Conservation (phyloP, 768 basidiomycete genomes). For the Lactarius quietus region DNA sequence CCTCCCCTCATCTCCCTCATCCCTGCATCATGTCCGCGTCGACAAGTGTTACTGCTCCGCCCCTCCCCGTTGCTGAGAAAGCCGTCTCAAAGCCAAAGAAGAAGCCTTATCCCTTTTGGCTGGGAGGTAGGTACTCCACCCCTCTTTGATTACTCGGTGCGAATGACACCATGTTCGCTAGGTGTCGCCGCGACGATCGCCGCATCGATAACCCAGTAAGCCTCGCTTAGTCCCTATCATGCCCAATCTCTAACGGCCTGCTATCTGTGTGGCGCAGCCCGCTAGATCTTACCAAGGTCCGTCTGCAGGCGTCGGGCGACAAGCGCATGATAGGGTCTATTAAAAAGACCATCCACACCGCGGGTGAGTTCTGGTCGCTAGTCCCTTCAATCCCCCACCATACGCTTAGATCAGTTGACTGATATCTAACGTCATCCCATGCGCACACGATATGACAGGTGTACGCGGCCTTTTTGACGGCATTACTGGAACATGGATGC, state of each 20-base stretch:
- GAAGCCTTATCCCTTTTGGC: constrained; percentile 81
- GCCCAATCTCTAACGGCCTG: constrained; percentile 1
- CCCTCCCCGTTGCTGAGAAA: constrained; percentile 16
- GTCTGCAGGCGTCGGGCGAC: constrained; percentile 88
- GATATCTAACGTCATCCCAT: not conserved
- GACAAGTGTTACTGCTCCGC: constrained; percentile 15
- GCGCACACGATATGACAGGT: constrained; percentile 36
- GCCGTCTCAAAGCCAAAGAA: constrained; percentile 39
- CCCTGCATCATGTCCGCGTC: constrained; percentile 18
- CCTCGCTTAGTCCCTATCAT: constrained; percentile 13
- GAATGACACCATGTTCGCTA: constrained; percentile 28
- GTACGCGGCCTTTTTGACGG: constrained; percentile 78
- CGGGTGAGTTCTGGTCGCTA: constrained; percentile 42
- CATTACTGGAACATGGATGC: constrained; percentile 82
- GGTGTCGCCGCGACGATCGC: constrained; percentile 82
- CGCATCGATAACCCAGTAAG: constrained; percentile 83
- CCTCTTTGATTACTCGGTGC: not conserved
- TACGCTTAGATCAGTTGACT: not conserved
- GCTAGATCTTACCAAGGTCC: constrained; percentile 86
- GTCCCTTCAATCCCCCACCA: not conserved
- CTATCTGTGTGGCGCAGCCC: constrained; percentile 47
- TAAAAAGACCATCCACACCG: constrained; percentile 75
- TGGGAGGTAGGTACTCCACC: constrained; percentile 54
- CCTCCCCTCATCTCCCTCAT: not conserved
- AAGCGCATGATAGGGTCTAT: constrained; percentile 86